Conservation (phyloP, 805 yeast genomes). For the Candida morakotiae region DNA sequence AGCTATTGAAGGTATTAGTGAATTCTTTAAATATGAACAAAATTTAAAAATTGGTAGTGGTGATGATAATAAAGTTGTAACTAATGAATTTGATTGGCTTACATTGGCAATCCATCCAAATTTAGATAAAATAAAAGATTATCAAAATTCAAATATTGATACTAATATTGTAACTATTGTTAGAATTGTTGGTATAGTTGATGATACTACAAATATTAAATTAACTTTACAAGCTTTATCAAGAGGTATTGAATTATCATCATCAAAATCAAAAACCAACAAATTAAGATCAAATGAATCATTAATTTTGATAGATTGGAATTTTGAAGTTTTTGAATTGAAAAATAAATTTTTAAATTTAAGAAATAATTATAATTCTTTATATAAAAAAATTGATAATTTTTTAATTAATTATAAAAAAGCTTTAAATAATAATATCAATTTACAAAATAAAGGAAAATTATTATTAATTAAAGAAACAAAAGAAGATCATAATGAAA, state of each 20-base stretch:
- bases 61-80: neutral
- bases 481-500: constrained; percentile 7
- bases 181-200: constrained; percentile 44
- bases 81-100: constrained; percentile 27
- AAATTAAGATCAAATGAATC: constrained; percentile 19
- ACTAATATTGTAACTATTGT: constrained; percentile 38
- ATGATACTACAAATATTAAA: constrained; percentile 39
- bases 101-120: constrained; percentile 35
- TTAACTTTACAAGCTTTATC: constrained; percentile 48
- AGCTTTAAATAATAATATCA: constrained; percentile 17
- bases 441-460: constrained; percentile 2
- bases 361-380: constrained; percentile 12
- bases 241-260: constrained; percentile 17
- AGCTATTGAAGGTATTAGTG: constrained; percentile 28
- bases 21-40: constrained; percentile 16
- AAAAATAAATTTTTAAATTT: constrained; percentile 16
- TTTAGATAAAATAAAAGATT: constrained; percentile 24
- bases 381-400: constrained; percentile 35
- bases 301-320: constrained; percentile 24
- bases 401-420: constrained; percentile 36
- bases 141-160: constrained; percentile 9
- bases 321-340: constrained; percentile 14
- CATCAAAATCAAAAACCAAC: constrained; percentile 5
- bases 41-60: constrained; percentile 4
- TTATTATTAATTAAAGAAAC: constrained; percentile 13